A percentile compares a stretch with the other conserved stretches of the same genome.
Conservation (phyloP, 1,284 basidiomycete species). For the Cystobasidium slooffiae region DNA sequence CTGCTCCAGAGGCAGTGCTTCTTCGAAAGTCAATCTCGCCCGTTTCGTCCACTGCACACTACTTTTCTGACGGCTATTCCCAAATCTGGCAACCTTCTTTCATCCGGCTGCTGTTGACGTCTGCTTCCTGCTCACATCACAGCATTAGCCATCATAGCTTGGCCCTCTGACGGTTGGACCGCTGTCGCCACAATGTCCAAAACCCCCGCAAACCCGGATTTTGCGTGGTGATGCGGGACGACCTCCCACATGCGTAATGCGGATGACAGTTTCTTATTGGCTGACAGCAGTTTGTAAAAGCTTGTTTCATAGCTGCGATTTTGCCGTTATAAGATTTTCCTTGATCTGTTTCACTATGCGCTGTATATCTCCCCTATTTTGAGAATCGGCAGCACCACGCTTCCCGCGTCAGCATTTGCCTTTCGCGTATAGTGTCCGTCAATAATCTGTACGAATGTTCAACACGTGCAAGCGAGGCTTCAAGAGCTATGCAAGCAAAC, state of each 20-base stretch:
- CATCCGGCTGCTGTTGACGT: constrained; percentile 15
- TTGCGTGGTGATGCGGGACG: too few relatives aligned
- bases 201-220: background rate
- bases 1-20: background rate
- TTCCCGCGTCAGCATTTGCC: constrained; percentile 21
- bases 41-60: background rate
- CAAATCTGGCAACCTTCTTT: constrained; percentile 18
- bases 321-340: background rate
- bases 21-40: background rate
- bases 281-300: background rate
- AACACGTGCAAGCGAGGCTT: constrained; percentile 9
- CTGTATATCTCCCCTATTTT: constrained; percentile 8
- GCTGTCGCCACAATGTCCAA: background rate
- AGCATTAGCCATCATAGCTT: constrained; percentile 18
- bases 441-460: background rate
- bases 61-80: constrained; percentile 15
- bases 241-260: background rate
- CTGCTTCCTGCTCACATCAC: constrained; percentile 1
- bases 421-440: constrained; percentile 1
- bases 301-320: constrained; percentile 1
- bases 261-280: background rate
- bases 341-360: constrained; percentile 15
- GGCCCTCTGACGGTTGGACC: constrained; percentile 8
- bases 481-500: background rate
- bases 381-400: constrained; percentile 6